phyloP scores from a whole-genome alignment of 2,329 filamentous ascomycete species.

The Claviceps cyperi region DNA sequence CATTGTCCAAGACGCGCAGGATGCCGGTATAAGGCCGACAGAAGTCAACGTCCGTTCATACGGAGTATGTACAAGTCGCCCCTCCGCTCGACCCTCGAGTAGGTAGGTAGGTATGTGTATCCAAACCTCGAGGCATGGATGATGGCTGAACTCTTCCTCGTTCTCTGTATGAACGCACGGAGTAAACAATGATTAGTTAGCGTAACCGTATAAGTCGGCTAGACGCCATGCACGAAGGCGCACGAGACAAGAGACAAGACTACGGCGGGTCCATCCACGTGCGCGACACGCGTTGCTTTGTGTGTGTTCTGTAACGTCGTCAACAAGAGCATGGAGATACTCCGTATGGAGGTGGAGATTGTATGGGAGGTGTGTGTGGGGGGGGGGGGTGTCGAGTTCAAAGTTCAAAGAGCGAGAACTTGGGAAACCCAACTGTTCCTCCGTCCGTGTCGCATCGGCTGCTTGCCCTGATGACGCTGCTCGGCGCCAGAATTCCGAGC shows the following conservation, averaged over 20 bases:
- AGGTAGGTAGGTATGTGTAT: not conserved
- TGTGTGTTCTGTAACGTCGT: not conserved
- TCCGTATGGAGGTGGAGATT: no score
- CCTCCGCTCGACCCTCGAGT: no score
- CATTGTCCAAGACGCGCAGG: not conserved
- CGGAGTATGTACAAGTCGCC: not conserved
- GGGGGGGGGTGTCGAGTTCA: no score
- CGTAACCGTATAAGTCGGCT: not conserved
- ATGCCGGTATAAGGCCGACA: constrained; percentile 4
- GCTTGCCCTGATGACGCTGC: not conserved
- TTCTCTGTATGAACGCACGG: not conserved
- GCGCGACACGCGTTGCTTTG: not conserved
- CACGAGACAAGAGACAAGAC: not conserved
- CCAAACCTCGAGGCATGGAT: constrained; percentile 1
- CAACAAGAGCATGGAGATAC: no score
- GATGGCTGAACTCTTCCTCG: not conserved
- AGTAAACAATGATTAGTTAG: not conserved
- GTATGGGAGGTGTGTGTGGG: no score
- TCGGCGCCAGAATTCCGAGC: not conserved
- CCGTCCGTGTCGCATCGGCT: not conserved
- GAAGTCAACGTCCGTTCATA: not conserved
- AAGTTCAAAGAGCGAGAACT: no score
- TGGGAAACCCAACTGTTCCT: not conserved
- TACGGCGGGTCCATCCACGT: not conserved
- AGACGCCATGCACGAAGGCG: not conserved